Base-by-base conservation (phyloP, 176 grass and related monocot species). In the Olyra latifolia region DNA sequence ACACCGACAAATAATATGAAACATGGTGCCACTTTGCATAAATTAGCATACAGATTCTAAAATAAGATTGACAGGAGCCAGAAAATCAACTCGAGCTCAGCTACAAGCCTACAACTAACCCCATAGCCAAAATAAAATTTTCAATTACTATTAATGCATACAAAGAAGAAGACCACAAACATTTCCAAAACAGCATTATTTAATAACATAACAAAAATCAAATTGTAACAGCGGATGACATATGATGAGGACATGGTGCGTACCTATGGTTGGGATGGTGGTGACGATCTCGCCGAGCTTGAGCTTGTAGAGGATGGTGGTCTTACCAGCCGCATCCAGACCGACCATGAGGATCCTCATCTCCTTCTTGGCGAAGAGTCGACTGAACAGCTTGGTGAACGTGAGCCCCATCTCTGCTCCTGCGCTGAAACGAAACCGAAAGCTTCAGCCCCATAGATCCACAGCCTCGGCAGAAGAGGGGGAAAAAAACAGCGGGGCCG, bases 281-380 rank as follows among this genome's bases (percentile, higher is more conserved):
- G 92, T 94, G 85, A 94, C 92, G 59, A 94, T 94, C 89, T 94
- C 92, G 65, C 92, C 92, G 25, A 94, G 89, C 87, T 94, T 94
- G 75, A 94, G 86, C 86, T 94, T 94, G 89, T 94, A 94, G 41
- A 94, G 92, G 80, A 94, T 94, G 80, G 92, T 94, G 72, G 92
- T 94, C 80, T 94, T 94, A 91, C 92, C 92, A 35, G 92, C 92
- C 23, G 92, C 92, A 53, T 94, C 92, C 30, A 94, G 92, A 75
- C 92, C 92, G 27, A 94, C 92, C 92, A 94, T 94, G 72, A 94
- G 83, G 53, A 94, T 94, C 84, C 92, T 84, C 92, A 94, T 94
- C 87, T 94, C 92, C 89, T 92, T 94, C 87, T 94, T 94, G 13
- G 92, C 92, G 66, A 94, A 94, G 46, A 94, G 92, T 10, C 92